phyloP scores from a whole-genome alignment of 73 alveolate genomes.

The Paramecium tetraurelia region DNA sequence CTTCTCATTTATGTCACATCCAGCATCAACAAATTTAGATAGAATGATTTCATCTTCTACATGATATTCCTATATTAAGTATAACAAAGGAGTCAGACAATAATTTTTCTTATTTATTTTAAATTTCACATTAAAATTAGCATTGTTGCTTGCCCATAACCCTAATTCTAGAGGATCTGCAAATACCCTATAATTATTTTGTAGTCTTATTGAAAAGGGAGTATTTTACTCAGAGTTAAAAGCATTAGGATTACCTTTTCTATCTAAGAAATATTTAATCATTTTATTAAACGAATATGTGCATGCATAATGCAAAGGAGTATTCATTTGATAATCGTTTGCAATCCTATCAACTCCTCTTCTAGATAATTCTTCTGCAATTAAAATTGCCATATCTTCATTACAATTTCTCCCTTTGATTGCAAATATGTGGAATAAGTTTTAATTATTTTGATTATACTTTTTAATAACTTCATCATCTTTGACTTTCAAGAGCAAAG shows the following conservation, averaged over 20 bases:
- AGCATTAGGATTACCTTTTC: constrained; percentile 36
- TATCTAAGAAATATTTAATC: constrained; percentile 39
- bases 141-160: not conserved
- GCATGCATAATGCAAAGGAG: constrained; percentile 80
- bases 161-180: not conserved
- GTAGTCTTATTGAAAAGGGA: constrained; percentile 49
- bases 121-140: not conserved
- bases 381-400: not conserved
- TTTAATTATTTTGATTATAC: constrained; percentile 64
- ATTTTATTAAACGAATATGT: not conserved
- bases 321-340: constrained; percentile 63
- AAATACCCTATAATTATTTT: not conserved
- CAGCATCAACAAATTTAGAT: not conserved
- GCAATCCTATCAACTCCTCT: constrained; percentile 67
- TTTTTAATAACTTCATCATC: constrained; percentile 61
- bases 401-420: constrained; percentile 50
- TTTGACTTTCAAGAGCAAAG: constrained; percentile 65
- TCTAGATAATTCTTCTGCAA: not conserved
- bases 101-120: not conserved
- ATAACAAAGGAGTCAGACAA: not conserved
- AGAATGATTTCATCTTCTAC: not conserved
- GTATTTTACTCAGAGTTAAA: constrained; percentile 10
- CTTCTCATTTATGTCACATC: constrained; percentile 58
- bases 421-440: constrained; percentile 72
- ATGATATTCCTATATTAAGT: not conserved